A percentile compares a stretch with the other conserved stretches of the same genome.
Evolutionary conservation across 352 stramenopile species (phyloP).

Genomic region (Globisporangium polare): DNA sequence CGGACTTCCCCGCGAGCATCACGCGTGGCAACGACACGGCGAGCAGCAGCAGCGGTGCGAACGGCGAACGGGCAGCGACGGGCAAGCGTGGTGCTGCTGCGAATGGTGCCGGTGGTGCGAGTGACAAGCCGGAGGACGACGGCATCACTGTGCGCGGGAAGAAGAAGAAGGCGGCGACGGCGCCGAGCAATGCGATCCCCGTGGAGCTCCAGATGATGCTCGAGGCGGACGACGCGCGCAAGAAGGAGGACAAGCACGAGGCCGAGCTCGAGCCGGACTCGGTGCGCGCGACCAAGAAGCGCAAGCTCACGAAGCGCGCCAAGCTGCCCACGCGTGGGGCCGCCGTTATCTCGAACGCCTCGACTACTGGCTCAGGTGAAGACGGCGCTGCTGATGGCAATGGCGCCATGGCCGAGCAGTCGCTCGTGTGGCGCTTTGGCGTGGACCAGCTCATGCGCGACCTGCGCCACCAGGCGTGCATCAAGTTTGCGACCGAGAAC

Average conservation of each 20-base stretch:
- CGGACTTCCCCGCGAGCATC: constrained; percentile 61
- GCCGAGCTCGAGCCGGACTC: constrained; percentile 53
- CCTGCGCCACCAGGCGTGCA: constrained; percentile 72
- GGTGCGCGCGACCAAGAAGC: constrained; percentile 47
- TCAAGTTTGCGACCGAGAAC: constrained; percentile 80
- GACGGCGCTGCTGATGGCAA: constrained; percentile 24
- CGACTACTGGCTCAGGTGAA: constrained; percentile 19
- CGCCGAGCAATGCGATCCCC: constrained; percentile 45
- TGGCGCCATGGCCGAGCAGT: constrained; percentile 49
- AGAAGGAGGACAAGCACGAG: constrained; percentile 50
- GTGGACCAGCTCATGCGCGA: constrained; percentile 77
- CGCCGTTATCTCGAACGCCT: constrained; percentile 11
- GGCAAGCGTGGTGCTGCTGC: constrained; percentile 11
- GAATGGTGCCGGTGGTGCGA: constrained; percentile 5
- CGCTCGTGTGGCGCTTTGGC: constrained; percentile 78
- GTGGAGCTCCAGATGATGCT: constrained; percentile 87
- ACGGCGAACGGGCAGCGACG: constrained; percentile 2
- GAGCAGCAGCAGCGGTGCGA: constrained; percentile 18
- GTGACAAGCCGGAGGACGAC: constrained; percentile 32
- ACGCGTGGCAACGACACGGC: constrained; percentile 40
- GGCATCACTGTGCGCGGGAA: constrained; percentile 75
- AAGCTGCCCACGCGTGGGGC: constrained; percentile 67
- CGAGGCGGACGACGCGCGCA: constrained; percentile 58
- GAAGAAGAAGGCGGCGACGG: constrained; percentile 45
- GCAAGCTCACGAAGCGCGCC: constrained; percentile 68